Conservation (phyloP, 805 yeast species). For the Wickerhamiella bombiphila region DNA sequence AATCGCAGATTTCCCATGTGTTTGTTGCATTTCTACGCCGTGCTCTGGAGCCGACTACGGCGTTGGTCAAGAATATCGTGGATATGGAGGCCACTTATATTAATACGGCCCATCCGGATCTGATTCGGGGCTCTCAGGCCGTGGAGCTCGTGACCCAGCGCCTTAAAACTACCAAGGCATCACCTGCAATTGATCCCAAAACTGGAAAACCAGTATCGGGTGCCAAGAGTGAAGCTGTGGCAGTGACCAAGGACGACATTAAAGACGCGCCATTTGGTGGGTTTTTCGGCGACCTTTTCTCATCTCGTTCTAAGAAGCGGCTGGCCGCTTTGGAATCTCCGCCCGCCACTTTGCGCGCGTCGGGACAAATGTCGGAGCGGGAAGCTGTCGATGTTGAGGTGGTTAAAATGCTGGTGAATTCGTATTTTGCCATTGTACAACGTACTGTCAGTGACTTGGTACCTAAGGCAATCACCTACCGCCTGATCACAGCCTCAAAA, state of each 20-base stretch:
- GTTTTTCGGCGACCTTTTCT: slow-evolving; percentile 89
- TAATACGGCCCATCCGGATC: slow-evolving; percentile 95
- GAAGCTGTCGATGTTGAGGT: slow-evolving; percentile 95
- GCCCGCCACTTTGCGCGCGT: slow-evolving; percentile 82
- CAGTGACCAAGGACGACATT: slow-evolving; percentile 18
- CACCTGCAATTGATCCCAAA: slow-evolving; percentile 78
- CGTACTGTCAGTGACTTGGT: slow-evolving; percentile 84
- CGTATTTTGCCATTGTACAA: slow-evolving; percentile 84
- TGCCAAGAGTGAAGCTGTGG: slow-evolving; percentile 15
- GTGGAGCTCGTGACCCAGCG: slow-evolving; percentile 82
- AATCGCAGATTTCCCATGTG: slow-evolving; percentile 68
- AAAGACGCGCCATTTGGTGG: slow-evolving; percentile 48
- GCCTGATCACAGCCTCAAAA: slow-evolving; percentile 66
- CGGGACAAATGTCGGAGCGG: slow-evolving; percentile 83
- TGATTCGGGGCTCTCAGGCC: slow-evolving; percentile 88
- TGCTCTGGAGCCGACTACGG: slow-evolving; percentile 71
- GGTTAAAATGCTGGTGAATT: slow-evolving; percentile 74
- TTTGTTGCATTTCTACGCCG: slow-evolving; percentile 72
- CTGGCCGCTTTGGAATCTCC: slow-evolving; percentile 94
- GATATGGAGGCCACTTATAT: slow-evolving; percentile 80
- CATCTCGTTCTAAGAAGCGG: slow-evolving; percentile 83
- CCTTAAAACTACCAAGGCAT: slow-evolving; percentile 41
- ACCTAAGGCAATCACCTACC: slow-evolving; percentile 91
- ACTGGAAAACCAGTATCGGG: slow-evolving; percentile 66
- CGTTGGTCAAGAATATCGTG: slow-evolving; percentile 72